Percentiles rank a stretch among this genome's conserved stretches.
These are phyloP conservation scores for Salisapilia sapeloensis DNA, from an alignment of 352 stramenopile species.

Conservation along the genomic window DNA sequence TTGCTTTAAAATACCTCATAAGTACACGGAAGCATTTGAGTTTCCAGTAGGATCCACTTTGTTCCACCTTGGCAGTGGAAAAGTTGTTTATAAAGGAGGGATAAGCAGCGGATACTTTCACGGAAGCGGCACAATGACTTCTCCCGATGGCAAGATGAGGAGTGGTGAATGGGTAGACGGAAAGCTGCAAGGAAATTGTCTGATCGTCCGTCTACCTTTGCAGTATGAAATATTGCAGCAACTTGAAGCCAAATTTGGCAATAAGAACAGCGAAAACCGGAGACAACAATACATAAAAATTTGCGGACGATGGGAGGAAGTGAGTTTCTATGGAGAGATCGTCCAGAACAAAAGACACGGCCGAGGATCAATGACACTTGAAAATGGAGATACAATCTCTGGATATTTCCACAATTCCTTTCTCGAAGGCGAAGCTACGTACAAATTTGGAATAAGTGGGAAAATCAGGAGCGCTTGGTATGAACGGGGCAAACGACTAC, in stretches of 20 bases:
- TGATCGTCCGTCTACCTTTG: conserved; percentile 32
- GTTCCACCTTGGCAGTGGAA: conserved; percentile 37
- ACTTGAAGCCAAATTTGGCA: conserved; percentile 5
- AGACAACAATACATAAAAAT: conserved; percentile 3
- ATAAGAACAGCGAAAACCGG: conserved; percentile 2
- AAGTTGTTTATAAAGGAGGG: conserved; percentile 28
- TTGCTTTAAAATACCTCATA: conserved; percentile 6
- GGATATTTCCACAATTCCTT: conserved; percentile 30
- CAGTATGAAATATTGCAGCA: conserved; percentile 16
- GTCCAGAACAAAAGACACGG: conserved; percentile 27
- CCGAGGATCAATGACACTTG: conserved; percentile 19
- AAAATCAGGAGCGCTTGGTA: conserved; percentile 20
- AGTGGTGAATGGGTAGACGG: conserved; percentile 26
- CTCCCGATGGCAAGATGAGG: conserved; percentile 39
- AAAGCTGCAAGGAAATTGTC: conserved; percentile 22
- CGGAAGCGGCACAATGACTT: conserved; percentile 24
- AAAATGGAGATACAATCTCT: conserved; percentile 30
- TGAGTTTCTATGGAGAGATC: conserved; percentile 38
- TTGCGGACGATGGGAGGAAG: not conserved
- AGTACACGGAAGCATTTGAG: conserved; percentile 45
- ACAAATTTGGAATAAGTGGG: conserved; percentile 14
- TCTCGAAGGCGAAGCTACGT: conserved; percentile 18
- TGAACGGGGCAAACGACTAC: conserved; percentile 12
- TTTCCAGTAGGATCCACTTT: conserved; percentile 35
- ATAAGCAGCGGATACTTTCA: conserved; percentile 48